Percentiles rank a stretch among this genome's conserved stretches.
Evolutionary conservation across 108 stramenopile genomes (phyloP).

Genomic region (Skeletonema menzelii): DNA sequence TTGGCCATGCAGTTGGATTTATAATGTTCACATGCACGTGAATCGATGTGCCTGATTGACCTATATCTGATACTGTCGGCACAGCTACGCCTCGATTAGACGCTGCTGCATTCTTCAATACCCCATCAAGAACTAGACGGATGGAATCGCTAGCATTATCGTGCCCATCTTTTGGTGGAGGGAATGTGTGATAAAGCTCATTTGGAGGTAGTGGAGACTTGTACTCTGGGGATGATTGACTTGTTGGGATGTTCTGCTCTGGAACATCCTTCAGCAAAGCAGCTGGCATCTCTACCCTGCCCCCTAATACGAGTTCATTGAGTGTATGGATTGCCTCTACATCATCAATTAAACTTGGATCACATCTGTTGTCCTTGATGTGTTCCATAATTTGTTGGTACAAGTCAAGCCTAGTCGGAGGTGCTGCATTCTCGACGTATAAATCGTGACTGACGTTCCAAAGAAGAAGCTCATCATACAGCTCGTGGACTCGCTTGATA

Average conservation of each 20-base stretch:
- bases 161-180: conserved; percentile 22
- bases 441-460: conserved; percentile 20
- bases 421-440: conserved; percentile 25
- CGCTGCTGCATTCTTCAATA: conserved; percentile 21
- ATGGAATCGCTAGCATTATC: conserved; percentile 20
- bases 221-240: conserved; percentile 31
- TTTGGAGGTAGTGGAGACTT: conserved; percentile 29
- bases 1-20: conserved; percentile 28
- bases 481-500: background rate
- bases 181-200: conserved; percentile 31
- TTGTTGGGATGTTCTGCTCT: conserved; percentile 5
- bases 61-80: conserved; percentile 24
- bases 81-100: conserved; percentile 14
- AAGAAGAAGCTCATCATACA: conserved; percentile 15
- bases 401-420: conserved; percentile 29
- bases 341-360: background rate
- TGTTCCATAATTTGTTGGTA: conserved; percentile 15
- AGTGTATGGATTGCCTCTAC: background rate
- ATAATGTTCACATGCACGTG: conserved; percentile 34
- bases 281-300: conserved; percentile 18
- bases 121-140: conserved; percentile 24
- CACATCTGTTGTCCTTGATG: background rate
- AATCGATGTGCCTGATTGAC: conserved; percentile 36
- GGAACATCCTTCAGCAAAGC: background rate
- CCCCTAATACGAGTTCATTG: conserved; percentile 23